Evolutionary conservation across 371 early-diverging fungal genomes (phyloP).

Genomic region (Mortierella sp.): DNA sequence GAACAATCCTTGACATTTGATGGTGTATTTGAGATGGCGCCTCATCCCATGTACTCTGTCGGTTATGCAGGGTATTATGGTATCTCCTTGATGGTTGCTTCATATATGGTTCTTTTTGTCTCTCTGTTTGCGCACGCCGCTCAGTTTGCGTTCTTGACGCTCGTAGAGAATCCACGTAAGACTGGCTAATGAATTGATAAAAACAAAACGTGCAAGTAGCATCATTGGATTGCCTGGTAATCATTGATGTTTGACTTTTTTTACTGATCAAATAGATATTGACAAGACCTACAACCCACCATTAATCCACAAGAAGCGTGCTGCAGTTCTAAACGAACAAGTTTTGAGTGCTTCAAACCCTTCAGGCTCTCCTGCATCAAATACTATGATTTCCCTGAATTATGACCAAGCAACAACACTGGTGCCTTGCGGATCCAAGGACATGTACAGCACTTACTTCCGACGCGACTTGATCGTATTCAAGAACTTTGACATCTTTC

Average conservation of each 20-base stretch:
- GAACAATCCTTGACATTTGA: slow-evolving; percentile 91
- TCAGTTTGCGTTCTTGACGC: slow-evolving; percentile 89
- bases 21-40: slow-evolving; percentile 96
- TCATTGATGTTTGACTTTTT: background rate
- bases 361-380: background rate
- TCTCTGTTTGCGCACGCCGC: slow-evolving; percentile 90
- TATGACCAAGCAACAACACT: slow-evolving; percentile 30
- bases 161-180: slow-evolving; percentile 96
- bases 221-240: background rate
- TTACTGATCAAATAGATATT: slow-evolving; percentile 75
- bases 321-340: slow-evolving; percentile 36
- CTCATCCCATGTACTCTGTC: slow-evolving; percentile 98
- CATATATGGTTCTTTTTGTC: slow-evolving; percentile 90
- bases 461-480: slow-evolving; percentile 90
- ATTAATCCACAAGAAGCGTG: slow-evolving; percentile 61
- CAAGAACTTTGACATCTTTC: slow-evolving; percentile 89
- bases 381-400: slow-evolving; percentile 9
- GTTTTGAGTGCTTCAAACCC: slow-evolving; percentile 24
- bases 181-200: background rate
- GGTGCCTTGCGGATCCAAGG: slow-evolving; percentile 54
- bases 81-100: slow-evolving; percentile 84
- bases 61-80: slow-evolving; percentile 98
- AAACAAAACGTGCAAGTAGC: background rate
- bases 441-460: slow-evolving; percentile 71
- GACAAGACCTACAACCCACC: slow-evolving; percentile 92